A percentile compares a stretch with the other conserved stretches of the same genome.
Conservation (phyloP, 257 asterid genomes). For the Solanum corneliomulleri region DNA sequence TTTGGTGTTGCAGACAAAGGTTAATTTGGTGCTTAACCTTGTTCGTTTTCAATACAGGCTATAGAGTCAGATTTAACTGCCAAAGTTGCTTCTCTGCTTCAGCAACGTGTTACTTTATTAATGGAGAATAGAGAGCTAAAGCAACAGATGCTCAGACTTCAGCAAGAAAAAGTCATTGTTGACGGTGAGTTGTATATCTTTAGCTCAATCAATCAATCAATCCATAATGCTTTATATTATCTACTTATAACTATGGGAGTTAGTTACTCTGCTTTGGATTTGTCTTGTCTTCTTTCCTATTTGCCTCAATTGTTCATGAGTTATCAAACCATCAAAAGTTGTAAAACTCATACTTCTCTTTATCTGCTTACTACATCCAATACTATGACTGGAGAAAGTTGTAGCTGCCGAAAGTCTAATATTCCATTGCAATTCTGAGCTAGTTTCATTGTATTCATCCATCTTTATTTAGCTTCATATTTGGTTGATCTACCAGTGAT, state of each 20-base stretch:
- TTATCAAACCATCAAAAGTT: neutral
- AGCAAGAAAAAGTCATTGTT: conserved; percentile 42
- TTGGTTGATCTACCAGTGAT: neutral
- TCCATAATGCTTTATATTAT: neutral
- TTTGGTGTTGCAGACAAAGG: neutral
- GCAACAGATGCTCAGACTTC: conserved; percentile 43
- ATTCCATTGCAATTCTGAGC: neutral
- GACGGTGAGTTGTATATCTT: conserved; percentile 31
- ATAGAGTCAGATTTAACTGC: conserved; percentile 53
- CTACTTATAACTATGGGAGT: neutral
- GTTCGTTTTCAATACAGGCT: conserved; percentile 27
- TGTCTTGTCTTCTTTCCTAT: neutral
- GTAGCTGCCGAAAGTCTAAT: neutral
- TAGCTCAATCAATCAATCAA: neutral
- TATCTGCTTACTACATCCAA: neutral
- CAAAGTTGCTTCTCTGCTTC: conserved; percentile 42
- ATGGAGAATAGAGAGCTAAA: conserved; percentile 60
- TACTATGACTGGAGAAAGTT: neutral
- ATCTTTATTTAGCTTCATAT: neutral
- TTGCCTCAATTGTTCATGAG: neutral
- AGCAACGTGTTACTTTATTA: conserved; percentile 44
- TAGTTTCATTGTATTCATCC: neutral
- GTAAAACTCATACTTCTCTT: neutral
- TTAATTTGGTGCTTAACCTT: neutral
- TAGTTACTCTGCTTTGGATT: neutral